Conservation (phyloP, 225 moss, liverwort and hornwort genomes). For the Pleurozium schreberi region DNA sequence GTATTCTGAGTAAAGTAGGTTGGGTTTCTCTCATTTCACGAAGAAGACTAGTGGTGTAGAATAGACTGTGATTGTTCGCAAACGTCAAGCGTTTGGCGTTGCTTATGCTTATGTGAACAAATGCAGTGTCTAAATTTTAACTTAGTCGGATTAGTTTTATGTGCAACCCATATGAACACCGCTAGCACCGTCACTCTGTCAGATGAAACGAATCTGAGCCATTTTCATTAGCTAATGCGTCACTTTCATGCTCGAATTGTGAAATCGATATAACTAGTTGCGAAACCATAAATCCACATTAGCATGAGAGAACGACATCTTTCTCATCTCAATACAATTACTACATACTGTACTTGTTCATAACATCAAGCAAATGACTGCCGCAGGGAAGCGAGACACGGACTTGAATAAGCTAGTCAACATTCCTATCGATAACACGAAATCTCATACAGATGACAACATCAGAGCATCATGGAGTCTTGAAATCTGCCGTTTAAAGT, state of each 20-base stretch:
- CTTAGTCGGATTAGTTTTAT: neutral
- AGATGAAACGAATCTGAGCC: neutral
- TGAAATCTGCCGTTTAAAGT: neutral
- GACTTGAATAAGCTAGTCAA: neutral
- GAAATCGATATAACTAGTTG: neutral
- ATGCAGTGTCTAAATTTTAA: neutral
- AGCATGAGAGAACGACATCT: neutral
- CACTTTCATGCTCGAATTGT: neutral
- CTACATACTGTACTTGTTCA: neutral
- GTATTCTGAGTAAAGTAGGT: neutral
- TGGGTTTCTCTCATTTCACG: neutral
- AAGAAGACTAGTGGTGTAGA: neutral
- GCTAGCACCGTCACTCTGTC: neutral
- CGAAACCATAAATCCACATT: neutral
- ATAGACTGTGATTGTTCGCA: neutral
- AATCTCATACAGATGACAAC: neutral
- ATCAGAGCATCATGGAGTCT: neutral
- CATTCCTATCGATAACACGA: neutral
- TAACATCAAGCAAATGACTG: neutral
- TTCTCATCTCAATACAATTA: too few species aligned
- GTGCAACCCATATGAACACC: neutral
- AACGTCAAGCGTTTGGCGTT: neutral
- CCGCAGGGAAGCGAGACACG: neutral
- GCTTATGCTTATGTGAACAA: neutral
- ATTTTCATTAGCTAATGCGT: neutral